Conservation (phyloP, 768 basidiomycete species). For the Podaxis mareebaensis region DNA sequence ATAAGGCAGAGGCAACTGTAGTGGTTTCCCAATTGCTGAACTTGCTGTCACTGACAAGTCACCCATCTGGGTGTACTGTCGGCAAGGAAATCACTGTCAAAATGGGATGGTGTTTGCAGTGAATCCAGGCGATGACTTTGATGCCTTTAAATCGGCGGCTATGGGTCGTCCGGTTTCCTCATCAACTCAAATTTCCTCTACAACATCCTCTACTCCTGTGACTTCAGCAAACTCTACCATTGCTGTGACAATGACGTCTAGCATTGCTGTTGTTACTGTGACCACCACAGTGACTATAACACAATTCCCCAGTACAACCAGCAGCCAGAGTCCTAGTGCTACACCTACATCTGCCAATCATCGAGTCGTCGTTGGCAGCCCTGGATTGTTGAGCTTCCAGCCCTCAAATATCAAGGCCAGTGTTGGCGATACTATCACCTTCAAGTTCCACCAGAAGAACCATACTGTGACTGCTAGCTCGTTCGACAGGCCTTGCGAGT, state of each 20-base stretch:
- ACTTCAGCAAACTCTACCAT: conserved; percentile 11
- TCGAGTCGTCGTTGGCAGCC: conserved; percentile 43
- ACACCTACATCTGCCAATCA: conserved; percentile 30
- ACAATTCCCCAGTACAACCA: conserved; percentile 6
- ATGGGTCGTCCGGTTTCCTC: conserved; percentile 28
- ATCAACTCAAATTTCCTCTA: conserved; percentile 11
- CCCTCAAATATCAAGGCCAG: conserved; percentile 48
- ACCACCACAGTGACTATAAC: conserved; percentile 21
- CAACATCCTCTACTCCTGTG: conserved; percentile 26
- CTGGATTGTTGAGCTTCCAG: conserved; percentile 35
- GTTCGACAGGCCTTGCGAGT: conserved; percentile 43
- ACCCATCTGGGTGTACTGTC: conserved; percentile 20
- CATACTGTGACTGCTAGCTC: conserved; percentile 47
- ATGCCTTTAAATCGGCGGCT: conserved; percentile 56
- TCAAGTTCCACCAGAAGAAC: conserved; percentile 50
- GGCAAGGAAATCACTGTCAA: conserved; percentile 18
- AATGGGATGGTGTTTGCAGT: conserved; percentile 27
- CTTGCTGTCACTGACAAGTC: conserved; percentile 32
- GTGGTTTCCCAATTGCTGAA: conserved; percentile 46
- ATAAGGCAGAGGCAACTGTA: no score
- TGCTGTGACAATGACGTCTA: conserved; percentile 29
- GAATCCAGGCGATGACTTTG: conserved; percentile 57
- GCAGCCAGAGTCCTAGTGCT: not conserved
- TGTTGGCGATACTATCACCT: conserved; percentile 49
- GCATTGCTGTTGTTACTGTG: conserved; percentile 26